These are phyloP conservation scores for Pyrenophora teres DNA, from an alignment of 2,329 filamentous ascomycete species.

Conservation along the genomic window DNA sequence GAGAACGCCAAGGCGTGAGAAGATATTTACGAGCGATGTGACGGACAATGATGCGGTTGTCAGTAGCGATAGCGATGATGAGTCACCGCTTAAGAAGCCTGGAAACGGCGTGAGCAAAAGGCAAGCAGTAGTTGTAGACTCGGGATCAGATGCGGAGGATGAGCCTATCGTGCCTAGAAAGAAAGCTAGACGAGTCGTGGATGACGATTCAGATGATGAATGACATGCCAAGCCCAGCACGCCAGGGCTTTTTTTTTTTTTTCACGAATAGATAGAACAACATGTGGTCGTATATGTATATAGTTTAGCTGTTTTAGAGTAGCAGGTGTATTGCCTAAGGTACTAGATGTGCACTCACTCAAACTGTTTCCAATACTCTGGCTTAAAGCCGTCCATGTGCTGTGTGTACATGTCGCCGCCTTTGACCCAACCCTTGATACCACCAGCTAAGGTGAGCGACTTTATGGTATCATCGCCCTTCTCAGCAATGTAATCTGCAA, in stretches of 20 bases:
- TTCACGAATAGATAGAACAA: too few species aligned
- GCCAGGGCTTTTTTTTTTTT: too few species aligned
- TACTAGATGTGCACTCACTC: constrained; percentile 8
- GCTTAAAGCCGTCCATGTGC: constrained; percentile 49
- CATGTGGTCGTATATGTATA: too few species aligned
- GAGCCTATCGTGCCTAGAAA: constrained; percentile 29
- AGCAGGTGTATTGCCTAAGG: too few species aligned
- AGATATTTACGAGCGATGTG: constrained; percentile 44
- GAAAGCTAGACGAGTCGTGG: constrained; percentile 36
- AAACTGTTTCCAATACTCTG: constrained; percentile 50
- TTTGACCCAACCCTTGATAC: constrained; percentile 54
- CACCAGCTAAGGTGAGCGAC: constrained; percentile 50
- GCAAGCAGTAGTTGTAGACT: constrained; percentile 27
- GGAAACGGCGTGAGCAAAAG: constrained; percentile 18
- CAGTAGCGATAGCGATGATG: constrained; percentile 44
- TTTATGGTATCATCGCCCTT: constrained; percentile 47
- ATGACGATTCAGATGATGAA: constrained; percentile 43
- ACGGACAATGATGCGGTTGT: constrained; percentile 42
- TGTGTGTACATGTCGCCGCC: constrained; percentile 45
- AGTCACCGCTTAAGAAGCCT: constrained; percentile 19
- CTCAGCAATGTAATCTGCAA: constrained; percentile 43
- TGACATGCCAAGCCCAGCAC: background rate
- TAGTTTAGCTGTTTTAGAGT: too few species aligned
- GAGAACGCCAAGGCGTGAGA: constrained; percentile 29
- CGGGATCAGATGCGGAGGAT: constrained; percentile 28